phyloP scores from a whole-genome alignment of 1,284 basidiomycete species.

The Ceratobasidium sp. region DNA sequence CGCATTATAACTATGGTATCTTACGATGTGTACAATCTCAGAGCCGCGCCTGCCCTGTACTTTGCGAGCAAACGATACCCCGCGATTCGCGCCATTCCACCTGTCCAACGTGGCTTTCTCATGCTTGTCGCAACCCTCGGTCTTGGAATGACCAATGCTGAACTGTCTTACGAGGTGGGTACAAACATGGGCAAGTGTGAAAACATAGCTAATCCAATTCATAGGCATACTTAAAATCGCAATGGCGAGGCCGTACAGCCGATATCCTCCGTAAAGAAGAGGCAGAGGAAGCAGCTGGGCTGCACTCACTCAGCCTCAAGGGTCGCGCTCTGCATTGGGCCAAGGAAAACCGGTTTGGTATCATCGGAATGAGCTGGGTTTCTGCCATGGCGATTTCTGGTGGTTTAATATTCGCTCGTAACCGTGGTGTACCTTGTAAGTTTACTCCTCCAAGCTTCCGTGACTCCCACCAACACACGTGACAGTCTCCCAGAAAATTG shows the following conservation, averaged over 20 bases:
- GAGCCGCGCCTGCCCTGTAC: constrained; percentile 25
- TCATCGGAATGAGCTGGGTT: constrained; percentile 43
- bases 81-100: constrained; percentile 31
- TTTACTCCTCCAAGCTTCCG: neutral
- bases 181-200: neutral
- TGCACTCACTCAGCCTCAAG: constrained; percentile 27
- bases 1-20: no score
- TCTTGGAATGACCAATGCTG: constrained; percentile 38
- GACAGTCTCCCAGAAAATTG: constrained; percentile 41
- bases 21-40: neutral
- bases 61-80: constrained; percentile 41
- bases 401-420: constrained; percentile 39
- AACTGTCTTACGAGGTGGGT: constrained; percentile 35
- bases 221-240: constrained; percentile 39
- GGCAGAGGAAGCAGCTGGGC: constrained; percentile 27
- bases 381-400: constrained; percentile 43
- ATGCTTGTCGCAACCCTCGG: constrained; percentile 30
- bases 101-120: constrained; percentile 28
- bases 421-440: constrained; percentile 36
- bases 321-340: constrained; percentile 42
- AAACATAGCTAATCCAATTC: neutral
- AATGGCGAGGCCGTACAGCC: constrained; percentile 40
- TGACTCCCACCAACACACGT: neutral
- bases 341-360: constrained; percentile 40
- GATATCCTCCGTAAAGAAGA: constrained; percentile 37